A percentile compares a stretch with the other conserved stretches of the same genome.
Evolutionary conservation across 2,329 filamentous ascomycete species (phyloP).

Genomic region (Botryotinia convoluta): DNA sequence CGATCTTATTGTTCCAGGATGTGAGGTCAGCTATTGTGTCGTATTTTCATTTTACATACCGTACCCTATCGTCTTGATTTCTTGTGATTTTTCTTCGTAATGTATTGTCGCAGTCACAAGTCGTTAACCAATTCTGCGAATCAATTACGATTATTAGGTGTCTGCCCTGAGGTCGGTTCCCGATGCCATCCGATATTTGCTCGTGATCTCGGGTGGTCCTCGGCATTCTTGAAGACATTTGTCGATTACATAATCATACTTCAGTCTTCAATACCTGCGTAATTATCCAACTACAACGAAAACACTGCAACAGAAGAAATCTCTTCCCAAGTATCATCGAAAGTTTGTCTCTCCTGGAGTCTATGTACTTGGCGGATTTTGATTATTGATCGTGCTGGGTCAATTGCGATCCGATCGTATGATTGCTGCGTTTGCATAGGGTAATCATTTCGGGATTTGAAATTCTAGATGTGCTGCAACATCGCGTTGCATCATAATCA

Average conservation of each 20-base stretch:
- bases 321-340: not conserved
- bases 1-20: too few relatives aligned
- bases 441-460: constrained; percentile 7
- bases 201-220: constrained; percentile 3
- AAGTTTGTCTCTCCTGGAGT: not conserved
- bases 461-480: not conserved
- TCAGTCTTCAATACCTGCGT: not conserved
- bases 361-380: not conserved
- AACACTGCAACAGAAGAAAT: not conserved
- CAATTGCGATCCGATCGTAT: not conserved
- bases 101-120: not conserved
- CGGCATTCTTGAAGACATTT: not conserved
- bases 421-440: not conserved
- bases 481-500: not conserved
- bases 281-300: not conserved
- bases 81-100: not conserved
- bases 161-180: not conserved
- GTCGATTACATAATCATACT: not conserved
- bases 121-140: not conserved
- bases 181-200: not conserved
- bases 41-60: not conserved
- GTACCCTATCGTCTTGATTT: not conserved
- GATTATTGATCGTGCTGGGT: not conserved
- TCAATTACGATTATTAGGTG: not conserved
- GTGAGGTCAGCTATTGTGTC: not conserved